Percentiles rank a stretch among this genome's conserved stretches.
Evolutionary conservation across 1,284 basidiomycete genomes (phyloP).

Genomic region (Fistulinella cinereoalba): DNA sequence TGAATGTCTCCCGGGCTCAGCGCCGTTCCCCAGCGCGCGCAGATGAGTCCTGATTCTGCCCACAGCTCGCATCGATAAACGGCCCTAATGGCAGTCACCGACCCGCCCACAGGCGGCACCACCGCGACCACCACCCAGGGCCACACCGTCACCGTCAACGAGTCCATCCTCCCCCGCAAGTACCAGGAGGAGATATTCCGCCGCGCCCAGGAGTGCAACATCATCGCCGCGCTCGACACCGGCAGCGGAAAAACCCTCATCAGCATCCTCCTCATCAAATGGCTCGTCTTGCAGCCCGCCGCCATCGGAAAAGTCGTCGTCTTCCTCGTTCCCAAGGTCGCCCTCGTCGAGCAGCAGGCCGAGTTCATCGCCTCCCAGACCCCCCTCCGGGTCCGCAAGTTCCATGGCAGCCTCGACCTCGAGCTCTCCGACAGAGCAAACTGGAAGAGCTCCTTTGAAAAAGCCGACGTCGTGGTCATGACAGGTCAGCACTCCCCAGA

Average conservation of each 20-base stretch:
- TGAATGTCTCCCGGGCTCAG: slow-evolving; percentile 17
- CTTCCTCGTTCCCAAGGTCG: slow-evolving; percentile 80
- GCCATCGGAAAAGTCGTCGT: slow-evolving; percentile 54
- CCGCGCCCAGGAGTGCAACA: slow-evolving; percentile 66
- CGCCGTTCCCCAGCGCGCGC: too few species aligned
- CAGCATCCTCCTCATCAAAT: slow-evolving; percentile 73
- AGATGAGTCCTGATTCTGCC: too few species aligned
- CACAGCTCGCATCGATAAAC: too few species aligned
- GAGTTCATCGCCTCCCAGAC: slow-evolving; percentile 65
- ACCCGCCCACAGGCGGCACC: slow-evolving; percentile 10
- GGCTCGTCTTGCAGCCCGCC: slow-evolving; percentile 53
- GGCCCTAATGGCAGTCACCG: slow-evolving; percentile 29
- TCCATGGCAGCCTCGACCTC: slow-evolving; percentile 66
- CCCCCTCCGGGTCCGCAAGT: slow-evolving; percentile 59
- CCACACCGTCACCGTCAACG: slow-evolving; percentile 30
- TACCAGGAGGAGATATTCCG: slow-evolving; percentile 76
- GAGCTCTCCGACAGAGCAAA: slow-evolving; percentile 62
- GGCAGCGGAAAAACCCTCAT: slow-evolving; percentile 84
- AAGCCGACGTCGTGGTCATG: slow-evolving; percentile 76
- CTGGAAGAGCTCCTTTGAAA: slow-evolving; percentile 64
- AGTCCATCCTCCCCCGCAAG: slow-evolving; percentile 45
- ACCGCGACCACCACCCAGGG: slow-evolving; percentile 24
- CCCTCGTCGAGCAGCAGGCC: slow-evolving; percentile 79
- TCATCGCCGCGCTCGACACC: slow-evolving; percentile 76
- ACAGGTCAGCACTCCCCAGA: slow-evolving; percentile 51